Percentiles rank a stretch among this genome's conserved stretches.
Conservation (phyloP, 768 basidiomycete species). For the Tulasnella sp. region DNA sequence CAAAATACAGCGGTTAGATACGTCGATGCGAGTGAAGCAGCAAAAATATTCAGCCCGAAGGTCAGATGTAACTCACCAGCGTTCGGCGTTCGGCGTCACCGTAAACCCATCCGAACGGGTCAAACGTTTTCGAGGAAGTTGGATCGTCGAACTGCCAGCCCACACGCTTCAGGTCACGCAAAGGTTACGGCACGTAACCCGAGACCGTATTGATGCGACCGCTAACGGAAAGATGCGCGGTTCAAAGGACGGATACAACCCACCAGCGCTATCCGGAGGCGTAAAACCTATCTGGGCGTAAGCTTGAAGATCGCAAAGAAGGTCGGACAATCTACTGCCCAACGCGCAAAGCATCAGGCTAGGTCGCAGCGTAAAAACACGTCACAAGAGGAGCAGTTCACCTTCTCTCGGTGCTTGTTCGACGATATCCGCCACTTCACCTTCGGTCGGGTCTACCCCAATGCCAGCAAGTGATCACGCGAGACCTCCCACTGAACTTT, state of each 20-base stretch:
- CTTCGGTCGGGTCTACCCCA: conserved; percentile 97
- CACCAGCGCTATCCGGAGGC: conserved; percentile 90
- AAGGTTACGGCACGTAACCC: no score
- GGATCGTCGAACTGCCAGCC: no score
- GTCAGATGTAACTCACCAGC: no score
- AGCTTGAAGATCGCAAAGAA: conserved; percentile 90
- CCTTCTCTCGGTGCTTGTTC: conserved; percentile 67
- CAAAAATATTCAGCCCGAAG: no score
- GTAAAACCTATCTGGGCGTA: conserved; percentile 96
- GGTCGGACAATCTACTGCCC: conserved; percentile 82
- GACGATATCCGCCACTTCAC: conserved; percentile 88
- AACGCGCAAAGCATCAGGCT: not conserved
- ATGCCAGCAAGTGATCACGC: conserved; percentile 84
- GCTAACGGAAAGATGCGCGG: not conserved
- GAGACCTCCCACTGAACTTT: conserved; percentile 79
- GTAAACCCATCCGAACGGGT: no score
- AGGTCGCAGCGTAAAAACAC: no score
- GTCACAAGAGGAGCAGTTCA: conserved; percentile 30
- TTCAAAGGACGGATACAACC: conserved; percentile 25
- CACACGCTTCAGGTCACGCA: no score
- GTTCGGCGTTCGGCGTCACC: no score
- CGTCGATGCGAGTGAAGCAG: no score
- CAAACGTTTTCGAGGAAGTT: no score
- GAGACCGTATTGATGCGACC: no score
- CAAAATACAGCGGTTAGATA: not conserved